A percentile compares a stretch with the other conserved stretches of the same genome.
Evolutionary conservation across 2,329 filamentous ascomycete genomes (phyloP).

Genomic region (Aspergillus felis): DNA sequence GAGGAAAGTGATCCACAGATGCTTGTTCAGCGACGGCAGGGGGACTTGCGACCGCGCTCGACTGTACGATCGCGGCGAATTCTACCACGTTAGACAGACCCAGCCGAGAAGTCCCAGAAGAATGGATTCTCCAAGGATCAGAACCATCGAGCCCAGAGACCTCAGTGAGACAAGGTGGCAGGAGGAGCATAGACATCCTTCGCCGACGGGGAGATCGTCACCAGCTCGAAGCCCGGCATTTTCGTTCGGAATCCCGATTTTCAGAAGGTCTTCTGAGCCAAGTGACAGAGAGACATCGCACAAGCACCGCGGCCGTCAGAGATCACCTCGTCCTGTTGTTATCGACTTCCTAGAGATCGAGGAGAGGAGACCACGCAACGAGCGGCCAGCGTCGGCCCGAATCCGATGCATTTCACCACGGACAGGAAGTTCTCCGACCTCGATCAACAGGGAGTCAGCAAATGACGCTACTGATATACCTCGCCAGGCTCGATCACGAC

Average conservation of each 20-base stretch:
- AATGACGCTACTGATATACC: neutral
- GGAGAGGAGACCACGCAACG: neutral
- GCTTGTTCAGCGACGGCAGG: conserved; percentile 11
- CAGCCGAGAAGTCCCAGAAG: neutral
- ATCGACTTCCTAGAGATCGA: conserved; percentile 9
- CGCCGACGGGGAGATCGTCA: conserved; percentile 3
- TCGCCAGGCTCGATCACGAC: neutral
- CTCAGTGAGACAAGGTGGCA: neutral
- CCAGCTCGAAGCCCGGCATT: conserved; percentile 9
- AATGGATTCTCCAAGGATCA: conserved; percentile 3
- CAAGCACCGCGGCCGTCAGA: conserved; percentile 5
- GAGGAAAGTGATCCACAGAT: conserved; percentile 16
- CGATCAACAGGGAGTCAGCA: neutral
- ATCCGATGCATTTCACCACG: conserved; percentile 6
- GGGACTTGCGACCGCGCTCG: conserved; percentile 10
- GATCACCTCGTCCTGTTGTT: conserved; percentile 10
- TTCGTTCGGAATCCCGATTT: conserved; percentile 12
- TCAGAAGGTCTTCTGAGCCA: conserved; percentile 6
- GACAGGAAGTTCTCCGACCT: neutral
- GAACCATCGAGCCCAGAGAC: conserved; percentile 8
- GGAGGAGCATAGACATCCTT: neutral
- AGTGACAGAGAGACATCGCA: neutral
- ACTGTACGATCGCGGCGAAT: conserved; percentile 12
- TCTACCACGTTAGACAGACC: conserved; percentile 11
- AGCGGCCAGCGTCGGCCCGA: conserved; percentile 3